Base-by-base conservation (phyloP, 2,329 filamentous ascomycete species). In the Apiospora hydei region DNA sequence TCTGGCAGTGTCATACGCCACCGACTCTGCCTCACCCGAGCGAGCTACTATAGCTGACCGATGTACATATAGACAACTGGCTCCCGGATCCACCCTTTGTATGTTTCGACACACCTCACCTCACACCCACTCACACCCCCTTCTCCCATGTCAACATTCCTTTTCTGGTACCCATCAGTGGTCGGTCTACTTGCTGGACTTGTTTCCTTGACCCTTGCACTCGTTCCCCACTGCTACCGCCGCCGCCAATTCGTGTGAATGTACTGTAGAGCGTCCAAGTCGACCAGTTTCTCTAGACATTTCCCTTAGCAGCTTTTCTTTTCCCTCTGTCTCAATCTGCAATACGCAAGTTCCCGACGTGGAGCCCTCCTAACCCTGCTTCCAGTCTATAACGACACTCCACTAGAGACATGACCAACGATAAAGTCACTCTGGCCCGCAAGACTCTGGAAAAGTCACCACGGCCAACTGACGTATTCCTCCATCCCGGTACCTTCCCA, bases 401-500 rank as follows among this genome's bases (percentile, higher is more conserved):
- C 76, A 72, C 77, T 78, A 78, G 78, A 80, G 77, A 82, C 79
- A 80, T 83, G 81, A 83, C 78, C 80, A 80, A 81, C 74, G 78
- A 81, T 79, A 80, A 81, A 80, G 78, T 78, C 78, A 75, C 77
- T 77, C 76, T 77, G 76, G 81, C 78, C 81, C 78, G 76, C 78
- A 74, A 79, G 80, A 77, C 75, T 77, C 76, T 79, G 80, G 78
- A 82, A 68, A 75, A 72, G 75, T 79, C 81, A 80, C 79, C 77
- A 81, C 78, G 78, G 77, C 79, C 79, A 75, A 83, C 80, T 81
- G 79, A 81, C 80, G 81, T 84, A 81, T 79, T 79, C 76, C 77
- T 75, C 75, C 77, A 76, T 72, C 72, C 77, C 77, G 77, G 74
- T 76, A 76, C 78, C 76, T 76, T 74, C 74, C 74, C 75, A 76